Evolutionary conservation across 2,329 filamentous ascomycete species (phyloP), one percentile per base, ranked within the genome.

Genomic region (Orbilia ellipsospora): DNA sequence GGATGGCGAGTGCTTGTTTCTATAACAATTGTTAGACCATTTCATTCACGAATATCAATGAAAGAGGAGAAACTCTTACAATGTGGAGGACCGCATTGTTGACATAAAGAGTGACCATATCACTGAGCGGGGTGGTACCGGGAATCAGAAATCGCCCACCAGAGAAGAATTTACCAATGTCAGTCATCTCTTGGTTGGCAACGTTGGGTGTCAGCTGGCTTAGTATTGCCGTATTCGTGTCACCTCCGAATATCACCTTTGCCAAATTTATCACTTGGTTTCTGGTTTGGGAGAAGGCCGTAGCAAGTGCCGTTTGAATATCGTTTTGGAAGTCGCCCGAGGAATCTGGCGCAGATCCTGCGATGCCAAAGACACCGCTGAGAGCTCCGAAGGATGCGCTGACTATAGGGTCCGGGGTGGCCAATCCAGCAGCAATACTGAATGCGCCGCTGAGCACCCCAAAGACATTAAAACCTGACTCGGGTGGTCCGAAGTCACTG

Each of bases 401-500:
- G 31, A 66, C 36, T 13, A 16, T 20, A 1, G 62, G 51, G 6
- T 13, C 7, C 18, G 13, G 20, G 3, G 36, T 48, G n/a, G 52
- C 36, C 28, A 55, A 5, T 13, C 48, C 61, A 45, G 62, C 44
- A 28, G 51, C 62, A 50, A 57, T 40, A 15, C 62, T 26, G 36
- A 56, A 45, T 18, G 62, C 62, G 18, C 62, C 62, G 26, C 51
- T 57, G 20, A 66, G 4, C 40, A 57, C 42, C 8, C 52, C 62
- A n/a, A 57, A 31, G n/a, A 66, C 15, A 48, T 66, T 50, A 31
- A 57, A 28, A 5, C 31, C 52, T 51, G 18, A 2, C 26, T 65
- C 68, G 8, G 62, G 62, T 2, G 40, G 40, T 52, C 16, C 65
- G 40, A 16, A 36, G n/a, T n/a, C n/a, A n/a, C n/a, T n/a, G n/a